These are phyloP conservation scores for Takashimella koratensis DNA, from an alignment of 1,284 basidiomycete genomes.

Conservation along the genomic window DNA sequence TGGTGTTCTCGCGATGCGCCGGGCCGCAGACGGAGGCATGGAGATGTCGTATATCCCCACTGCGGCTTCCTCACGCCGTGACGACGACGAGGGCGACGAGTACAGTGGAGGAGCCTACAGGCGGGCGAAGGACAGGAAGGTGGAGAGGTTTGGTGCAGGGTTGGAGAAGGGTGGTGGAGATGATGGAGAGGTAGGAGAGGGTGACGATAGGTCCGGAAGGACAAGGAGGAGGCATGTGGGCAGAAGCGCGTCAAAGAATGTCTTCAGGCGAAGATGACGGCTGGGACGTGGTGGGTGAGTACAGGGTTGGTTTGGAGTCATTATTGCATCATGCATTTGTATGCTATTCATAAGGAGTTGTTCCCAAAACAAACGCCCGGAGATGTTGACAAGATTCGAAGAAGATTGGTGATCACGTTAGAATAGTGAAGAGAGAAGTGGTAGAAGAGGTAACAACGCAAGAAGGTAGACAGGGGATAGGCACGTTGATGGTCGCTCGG, in stretches of 20 bases:
- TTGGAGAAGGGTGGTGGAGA: conserved; percentile 71
- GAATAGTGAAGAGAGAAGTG: too few relatives aligned
- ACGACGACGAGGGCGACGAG: conserved; percentile 35
- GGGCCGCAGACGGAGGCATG: conserved; percentile 51
- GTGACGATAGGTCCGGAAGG: conserved; percentile 56
- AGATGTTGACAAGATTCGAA: too few relatives aligned
- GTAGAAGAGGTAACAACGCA: too few relatives aligned
- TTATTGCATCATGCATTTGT: too few relatives aligned
- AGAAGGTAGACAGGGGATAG: too few relatives aligned
- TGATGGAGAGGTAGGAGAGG: conserved; percentile 53
- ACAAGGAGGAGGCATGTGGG: conserved; percentile 66
- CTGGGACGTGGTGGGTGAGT: too few relatives aligned
- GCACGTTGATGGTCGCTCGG: too few relatives aligned
- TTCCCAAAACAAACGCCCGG: too few relatives aligned
- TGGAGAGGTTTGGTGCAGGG: conserved; percentile 76
- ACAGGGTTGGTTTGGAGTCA: too few relatives aligned
- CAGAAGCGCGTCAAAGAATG: conserved; percentile 81
- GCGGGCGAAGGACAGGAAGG: conserved; percentile 57
- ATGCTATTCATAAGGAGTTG: too few relatives aligned
- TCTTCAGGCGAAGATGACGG: conserved; percentile 57
- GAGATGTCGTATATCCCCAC: conserved; percentile 54
- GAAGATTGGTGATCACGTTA: too few relatives aligned
- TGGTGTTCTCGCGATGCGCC: conserved; percentile 42
- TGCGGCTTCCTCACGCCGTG: conserved; percentile 15
- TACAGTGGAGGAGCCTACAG: conserved; percentile 43